phyloP scores from a whole-genome alignment of 257 asterid genomes.

The Ehretia macrophylla region DNA sequence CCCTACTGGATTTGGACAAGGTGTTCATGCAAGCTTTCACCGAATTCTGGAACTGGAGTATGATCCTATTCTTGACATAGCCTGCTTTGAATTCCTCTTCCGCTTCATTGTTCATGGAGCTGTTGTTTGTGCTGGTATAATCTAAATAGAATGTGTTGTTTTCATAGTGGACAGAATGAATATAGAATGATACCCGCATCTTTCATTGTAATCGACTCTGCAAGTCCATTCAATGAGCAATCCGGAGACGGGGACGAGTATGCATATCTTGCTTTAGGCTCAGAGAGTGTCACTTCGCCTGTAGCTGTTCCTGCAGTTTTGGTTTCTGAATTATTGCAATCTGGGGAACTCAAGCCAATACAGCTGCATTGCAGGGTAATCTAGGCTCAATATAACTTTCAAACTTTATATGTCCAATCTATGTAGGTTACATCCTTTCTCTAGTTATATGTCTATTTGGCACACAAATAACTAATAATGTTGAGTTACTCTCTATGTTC shows the following conservation, averaged over 20 bases:
- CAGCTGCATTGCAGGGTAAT: constrained; percentile 79
- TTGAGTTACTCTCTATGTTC: not conserved
- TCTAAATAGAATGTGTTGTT: constrained; percentile 8
- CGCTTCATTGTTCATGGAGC: too few relatives aligned
- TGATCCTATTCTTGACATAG: constrained; percentile 3
- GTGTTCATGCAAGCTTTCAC: constrained; percentile 64
- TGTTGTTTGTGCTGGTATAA: too few relatives aligned
- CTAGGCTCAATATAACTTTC: not conserved
- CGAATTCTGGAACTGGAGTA: constrained; percentile 71
- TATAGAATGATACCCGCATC: constrained; percentile 66
- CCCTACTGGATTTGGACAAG: constrained; percentile 68
- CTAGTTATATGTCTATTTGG: too few relatives aligned
- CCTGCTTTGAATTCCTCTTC: not conserved
- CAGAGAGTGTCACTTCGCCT: constrained; percentile 20
- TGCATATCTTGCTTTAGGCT: constrained; percentile 24
- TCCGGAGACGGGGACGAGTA: constrained; percentile 23
- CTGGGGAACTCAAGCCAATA: constrained; percentile 36
- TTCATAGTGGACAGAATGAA: constrained; percentile 50
- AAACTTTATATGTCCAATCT: not conserved
- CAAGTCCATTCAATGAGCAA: constrained; percentile 27
- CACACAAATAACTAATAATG: not conserved
- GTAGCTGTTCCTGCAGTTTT: constrained; percentile 33
- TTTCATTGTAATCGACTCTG: constrained; percentile 54
- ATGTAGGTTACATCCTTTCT: not conserved
- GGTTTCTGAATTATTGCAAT: constrained; percentile 46